Conservation (phyloP, 495 filamentous ascomycete genomes). For the Cairneyella variabilis region DNA sequence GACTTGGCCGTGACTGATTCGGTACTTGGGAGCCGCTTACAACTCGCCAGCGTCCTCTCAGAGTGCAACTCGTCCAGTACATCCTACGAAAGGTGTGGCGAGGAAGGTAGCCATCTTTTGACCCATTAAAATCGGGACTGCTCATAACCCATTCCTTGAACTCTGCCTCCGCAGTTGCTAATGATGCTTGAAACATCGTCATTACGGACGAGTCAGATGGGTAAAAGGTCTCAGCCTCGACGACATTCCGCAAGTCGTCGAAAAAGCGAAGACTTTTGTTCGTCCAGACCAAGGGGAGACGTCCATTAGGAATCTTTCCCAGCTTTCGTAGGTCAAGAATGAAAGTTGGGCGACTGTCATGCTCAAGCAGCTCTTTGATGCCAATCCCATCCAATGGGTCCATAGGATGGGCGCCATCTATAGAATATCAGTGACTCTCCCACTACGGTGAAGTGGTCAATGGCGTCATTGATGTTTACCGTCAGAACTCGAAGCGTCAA, state of each 20-base stretch:
- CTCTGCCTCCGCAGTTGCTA: constrained; percentile 8
- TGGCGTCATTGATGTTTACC: background rate
- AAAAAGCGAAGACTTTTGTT: constrained; percentile 19
- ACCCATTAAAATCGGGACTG: constrained; percentile 37
- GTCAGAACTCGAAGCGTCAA: background rate
- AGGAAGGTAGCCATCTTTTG: constrained; percentile 38
- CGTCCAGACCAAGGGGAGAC: constrained; percentile 9
- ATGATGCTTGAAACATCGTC: background rate
- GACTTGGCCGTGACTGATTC: constrained; percentile 15
- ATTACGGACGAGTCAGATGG: background rate
- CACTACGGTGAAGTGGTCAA: background rate
- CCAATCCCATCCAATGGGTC: constrained; percentile 39
- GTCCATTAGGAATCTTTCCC: background rate
- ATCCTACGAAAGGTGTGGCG: constrained; percentile 50
- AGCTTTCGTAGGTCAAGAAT: constrained; percentile 49
- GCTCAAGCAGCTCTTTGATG: constrained; percentile 59
- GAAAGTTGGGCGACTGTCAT: constrained; percentile 63
- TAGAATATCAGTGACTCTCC: background rate
- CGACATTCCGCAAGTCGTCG: constrained; percentile 12
- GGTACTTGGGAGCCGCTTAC: constrained; percentile 37
- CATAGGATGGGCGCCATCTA: background rate
- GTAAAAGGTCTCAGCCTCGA: constrained; percentile 16
- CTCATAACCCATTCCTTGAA: constrained; percentile 30
- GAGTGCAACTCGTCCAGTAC: constrained; percentile 57
- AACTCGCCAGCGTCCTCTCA: constrained; percentile 57